Evolutionary conservation across 441 rosid genomes (phyloP), one percentile per base, ranked within the genome.

Genomic region (Sinapis alba): DNA sequence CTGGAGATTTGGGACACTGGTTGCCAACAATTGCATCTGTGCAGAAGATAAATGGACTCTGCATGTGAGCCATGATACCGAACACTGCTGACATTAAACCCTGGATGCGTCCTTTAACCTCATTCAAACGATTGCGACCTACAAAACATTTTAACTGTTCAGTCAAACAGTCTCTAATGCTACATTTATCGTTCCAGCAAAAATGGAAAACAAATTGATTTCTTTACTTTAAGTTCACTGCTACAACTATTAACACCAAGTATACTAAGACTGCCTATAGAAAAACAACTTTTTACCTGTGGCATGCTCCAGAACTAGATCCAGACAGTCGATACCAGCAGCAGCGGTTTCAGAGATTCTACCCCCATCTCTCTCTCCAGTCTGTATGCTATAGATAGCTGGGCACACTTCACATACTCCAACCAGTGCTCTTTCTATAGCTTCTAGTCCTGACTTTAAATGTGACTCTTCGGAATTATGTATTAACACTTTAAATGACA

Each of bases 251-350:
- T 41, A 20, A 53, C 50, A 69, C 69, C 62, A 76, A 23, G 41
- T 18, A 57, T 45, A 69, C 60, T n/a, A 64, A 30, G 18, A 43
- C 56, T 51, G 13, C 63, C 56, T 68, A 6, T 54, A 5, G 8
- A 15, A 63, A 38, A 69, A 76, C 32, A 71, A 24, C 0, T 12
- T 18, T 32, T 74, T 81, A 95, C 98, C 96, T 86, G 96, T 83
- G 77, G 81, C 91, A 82, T 86, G 80, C 82, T 93, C 97, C 73
- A 90, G 88, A 84, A 92, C 75, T 18, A 96, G 84, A 81, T 93
- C 97, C 78, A 96, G 87, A 87, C 90, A 96, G 76, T 93, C 97
- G 62, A 96, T 73, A 74, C 92, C 92, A 72, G 90, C 94, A n/a
- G 97, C 98, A 80, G 86, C 92, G 15, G 81, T 79, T 67, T 91